phyloP scores from a whole-genome alignment of 768 basidiomycete species.

The Solioccasus polychromus region DNA sequence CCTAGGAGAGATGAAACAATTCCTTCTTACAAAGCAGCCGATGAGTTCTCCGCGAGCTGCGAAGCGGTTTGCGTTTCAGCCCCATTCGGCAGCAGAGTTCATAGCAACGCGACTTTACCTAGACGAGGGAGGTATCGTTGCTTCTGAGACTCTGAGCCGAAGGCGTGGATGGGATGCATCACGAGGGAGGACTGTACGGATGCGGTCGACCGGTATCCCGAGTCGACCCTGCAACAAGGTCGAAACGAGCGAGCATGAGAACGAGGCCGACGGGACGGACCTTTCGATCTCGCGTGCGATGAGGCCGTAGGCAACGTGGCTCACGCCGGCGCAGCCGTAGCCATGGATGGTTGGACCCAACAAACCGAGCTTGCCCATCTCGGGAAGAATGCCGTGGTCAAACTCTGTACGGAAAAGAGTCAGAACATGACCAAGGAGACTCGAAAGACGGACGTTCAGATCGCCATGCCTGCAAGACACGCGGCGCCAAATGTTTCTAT shows the following conservation, averaged over 20 bases:
- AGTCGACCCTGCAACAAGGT: constrained; percentile 75
- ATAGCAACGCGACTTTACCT: constrained; percentile 43
- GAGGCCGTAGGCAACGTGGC: constrained; percentile 90
- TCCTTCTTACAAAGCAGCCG: constrained; percentile 95
- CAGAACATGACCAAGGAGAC: neutral
- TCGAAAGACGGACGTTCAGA: constrained; percentile 64
- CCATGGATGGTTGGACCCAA: constrained; percentile 91
- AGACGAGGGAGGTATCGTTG: constrained; percentile 85
- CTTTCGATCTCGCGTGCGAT: constrained; percentile 93
- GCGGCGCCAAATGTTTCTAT: constrained; percentile 81
- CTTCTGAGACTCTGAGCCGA: constrained; percentile 87
- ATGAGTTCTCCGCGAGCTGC: constrained; percentile 80
- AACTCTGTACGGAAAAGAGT: constrained; percentile 51
- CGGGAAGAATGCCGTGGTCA: constrained; percentile 69
- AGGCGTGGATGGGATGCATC: constrained; percentile 92
- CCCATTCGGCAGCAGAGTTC: neutral
- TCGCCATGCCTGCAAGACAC: constrained; percentile 84
- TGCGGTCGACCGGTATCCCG: constrained; percentile 91
- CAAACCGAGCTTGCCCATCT: constrained; percentile 91
- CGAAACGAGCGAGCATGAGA: neutral
- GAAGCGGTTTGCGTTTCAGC: constrained; percentile 6
- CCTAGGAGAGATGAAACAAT: no score
- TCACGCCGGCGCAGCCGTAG: constrained; percentile 91
- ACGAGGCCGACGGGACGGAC: constrained; percentile 35
- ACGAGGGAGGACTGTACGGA: constrained; percentile 96